Evolutionary conservation across 2,329 filamentous ascomycete genomes (phyloP), one percentile per base, ranked within the genome.

Genomic region (Pyrenophora graminea): DNA sequence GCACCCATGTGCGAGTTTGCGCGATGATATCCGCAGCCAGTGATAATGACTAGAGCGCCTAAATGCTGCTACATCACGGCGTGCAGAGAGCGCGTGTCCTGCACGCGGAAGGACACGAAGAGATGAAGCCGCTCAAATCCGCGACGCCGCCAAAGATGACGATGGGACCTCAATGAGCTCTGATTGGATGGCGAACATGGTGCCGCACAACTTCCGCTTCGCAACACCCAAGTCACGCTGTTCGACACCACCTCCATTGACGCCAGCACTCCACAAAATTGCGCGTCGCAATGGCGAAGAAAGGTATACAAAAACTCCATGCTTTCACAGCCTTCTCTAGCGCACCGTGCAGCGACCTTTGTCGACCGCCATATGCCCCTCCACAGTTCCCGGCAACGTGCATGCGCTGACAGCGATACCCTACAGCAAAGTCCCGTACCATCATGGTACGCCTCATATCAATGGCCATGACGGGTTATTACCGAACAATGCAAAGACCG

Each of bases 391-490:
- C 42, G 18, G 19, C 17, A 34, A 13, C 36, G 19, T 10, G 38
- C 45, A 43, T 43, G 12, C 27, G 56, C 66, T 68, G 58, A 69
- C 59, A 4, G 37, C 30, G 41, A 21, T 18, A n/a, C 21, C 8
- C 27, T 15, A 45, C 73, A 95, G 91, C 82, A 55, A 97, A 97
- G 82, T 90, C 92, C 71, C 91, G 95, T 74, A 88, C 93, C 62
- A 87, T 99, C 73, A 85, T 90, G 72, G 93, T 97, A 74, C 92
- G 94, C 73, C 88, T 99, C 63, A 81, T 99, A 74, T 96, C 91
- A 59, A 99, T 99, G 94, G 94, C 94, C 73, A 88, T 96, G 88
- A 99, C 94, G 21, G 94, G 94, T 69, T 99, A 91, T 83, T 99
- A 93, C 82, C 92, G 93, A 76, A 95, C 91, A 46, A 86, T 96